Conservation (phyloP, 139 green algal species). For the Desmodesmus armatus region DNA sequence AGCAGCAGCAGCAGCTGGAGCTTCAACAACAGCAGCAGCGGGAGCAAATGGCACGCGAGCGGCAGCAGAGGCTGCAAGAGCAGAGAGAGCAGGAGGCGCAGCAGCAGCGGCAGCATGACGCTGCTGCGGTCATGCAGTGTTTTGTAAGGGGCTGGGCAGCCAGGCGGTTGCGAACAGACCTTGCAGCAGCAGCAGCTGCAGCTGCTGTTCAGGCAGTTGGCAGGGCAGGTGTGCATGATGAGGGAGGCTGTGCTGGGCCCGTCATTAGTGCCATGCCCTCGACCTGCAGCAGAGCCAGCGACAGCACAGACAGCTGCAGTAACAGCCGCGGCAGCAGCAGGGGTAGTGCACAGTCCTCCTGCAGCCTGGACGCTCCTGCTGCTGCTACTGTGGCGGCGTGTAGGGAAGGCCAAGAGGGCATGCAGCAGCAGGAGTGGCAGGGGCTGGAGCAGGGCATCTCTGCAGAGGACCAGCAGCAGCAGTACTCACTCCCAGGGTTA, state of each 20-base stretch:
- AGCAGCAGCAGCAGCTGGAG: conserved; percentile 1
- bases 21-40: conserved; percentile 9
- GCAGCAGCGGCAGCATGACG: no score
- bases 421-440: background rate
- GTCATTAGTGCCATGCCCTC: no score
- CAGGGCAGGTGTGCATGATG: no score
- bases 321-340: conserved; percentile 7
- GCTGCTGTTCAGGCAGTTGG: background rate
- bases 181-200: background rate
- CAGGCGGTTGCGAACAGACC: no score
- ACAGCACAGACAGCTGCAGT: background rate
- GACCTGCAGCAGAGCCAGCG: background rate
- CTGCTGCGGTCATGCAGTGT: no score
- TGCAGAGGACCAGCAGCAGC: background rate
- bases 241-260: no score
- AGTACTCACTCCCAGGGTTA: background rate
- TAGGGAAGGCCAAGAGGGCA: background rate
- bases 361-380: background rate
- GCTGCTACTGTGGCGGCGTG: background rate
- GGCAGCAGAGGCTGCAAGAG: background rate
- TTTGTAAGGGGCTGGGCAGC: no score
- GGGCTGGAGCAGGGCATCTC: background rate
- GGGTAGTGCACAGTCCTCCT: background rate
- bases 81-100: background rate
- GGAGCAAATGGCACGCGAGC: background rate